A percentile compares a stretch with the other conserved stretches of the same genome.
phyloP scores from a whole-genome alignment of 1,139 yeast genomes.

The Kurtzmaniella quercitrusa region DNA sequence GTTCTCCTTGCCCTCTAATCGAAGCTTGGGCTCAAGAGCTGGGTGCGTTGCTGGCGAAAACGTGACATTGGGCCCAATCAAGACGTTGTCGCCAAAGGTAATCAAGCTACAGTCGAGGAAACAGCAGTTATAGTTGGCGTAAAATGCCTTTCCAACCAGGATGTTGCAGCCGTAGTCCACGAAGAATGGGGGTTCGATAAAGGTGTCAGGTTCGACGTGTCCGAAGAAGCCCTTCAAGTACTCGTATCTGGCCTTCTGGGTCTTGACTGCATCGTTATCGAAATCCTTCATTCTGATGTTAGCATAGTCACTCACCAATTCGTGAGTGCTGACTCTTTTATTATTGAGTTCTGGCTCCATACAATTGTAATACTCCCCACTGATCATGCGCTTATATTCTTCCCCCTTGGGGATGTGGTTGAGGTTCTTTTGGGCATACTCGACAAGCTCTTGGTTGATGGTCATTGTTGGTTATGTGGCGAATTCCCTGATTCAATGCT shows the following conservation, averaged over 20 bases:
- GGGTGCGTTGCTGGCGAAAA: slow-evolving; percentile 65
- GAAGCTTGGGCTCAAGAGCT: slow-evolving; percentile 37
- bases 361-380: slow-evolving; percentile 6
- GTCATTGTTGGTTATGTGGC: neutral
- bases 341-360: slow-evolving; percentile 5
- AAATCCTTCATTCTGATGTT: slow-evolving; percentile 36
- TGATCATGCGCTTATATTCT: slow-evolving; percentile 44
- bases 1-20: slow-evolving; percentile 45
- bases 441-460: slow-evolving; percentile 25
- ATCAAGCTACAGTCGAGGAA: slow-evolving; percentile 60
- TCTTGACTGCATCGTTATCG: slow-evolving; percentile 22
- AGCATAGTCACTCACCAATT: slow-evolving; percentile 27
- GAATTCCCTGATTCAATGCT: neutral
- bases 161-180: slow-evolving; percentile 60
- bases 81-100: slow-evolving; percentile 55
- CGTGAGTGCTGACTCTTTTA: slow-evolving; percentile 6
- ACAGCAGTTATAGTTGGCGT: slow-evolving; percentile 52
- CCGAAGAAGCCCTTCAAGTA: slow-evolving; percentile 43
- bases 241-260: slow-evolving; percentile 29
- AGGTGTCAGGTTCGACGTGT: slow-evolving; percentile 30
- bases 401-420: slow-evolving; percentile 38
- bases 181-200: slow-evolving; percentile 50
- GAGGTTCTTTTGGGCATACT: slow-evolving; percentile 38
- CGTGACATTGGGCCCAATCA: slow-evolving; percentile 62
- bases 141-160: slow-evolving; percentile 45